These are phyloP conservation scores for Trametes sanguinea DNA, from an alignment of 768 basidiomycete genomes.

Conservation along the genomic window DNA sequence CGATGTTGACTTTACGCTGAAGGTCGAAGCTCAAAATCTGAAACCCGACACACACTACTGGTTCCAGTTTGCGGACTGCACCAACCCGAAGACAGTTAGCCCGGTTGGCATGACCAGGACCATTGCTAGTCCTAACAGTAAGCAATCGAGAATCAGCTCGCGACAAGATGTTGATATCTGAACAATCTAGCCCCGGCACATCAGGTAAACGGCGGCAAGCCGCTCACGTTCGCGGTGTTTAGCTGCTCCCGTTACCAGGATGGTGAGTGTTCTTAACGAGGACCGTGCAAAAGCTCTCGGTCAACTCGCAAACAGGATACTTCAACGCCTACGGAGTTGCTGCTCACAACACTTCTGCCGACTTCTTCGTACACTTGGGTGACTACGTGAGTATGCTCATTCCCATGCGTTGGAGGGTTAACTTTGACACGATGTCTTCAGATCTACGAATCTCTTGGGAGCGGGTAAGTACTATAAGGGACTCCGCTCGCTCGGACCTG, in stretches of 20 bases:
- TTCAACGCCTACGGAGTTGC: conserved; percentile 65
- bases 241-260: conserved; percentile 58
- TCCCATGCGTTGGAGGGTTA: no score
- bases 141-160: conserved; percentile 15
- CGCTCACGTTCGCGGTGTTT: conserved; percentile 56
- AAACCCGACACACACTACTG: conserved; percentile 55
- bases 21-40: conserved; percentile 56
- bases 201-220: conserved; percentile 53
- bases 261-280: conserved; percentile 34
- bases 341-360: conserved; percentile 51
- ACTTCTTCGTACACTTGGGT: conserved; percentile 59
- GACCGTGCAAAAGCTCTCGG: neutral
- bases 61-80: conserved; percentile 58
- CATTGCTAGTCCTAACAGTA: conserved; percentile 48
- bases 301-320: conserved; percentile 40
- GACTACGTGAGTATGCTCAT: conserved; percentile 48
- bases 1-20: conserved; percentile 62
- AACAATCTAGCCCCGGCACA: conserved; percentile 43
- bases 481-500: no score
- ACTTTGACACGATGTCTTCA: conserved; percentile 18
- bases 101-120: conserved; percentile 56
- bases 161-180: no score
- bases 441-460: conserved; percentile 52
- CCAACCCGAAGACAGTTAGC: conserved; percentile 43
- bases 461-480: conserved; percentile 19